A percentile compares a stretch with the other conserved stretches of the same genome.
phyloP scores from a whole-genome alignment of 2,329 filamentous ascomycete species.

The Elsinoe batatas region DNA sequence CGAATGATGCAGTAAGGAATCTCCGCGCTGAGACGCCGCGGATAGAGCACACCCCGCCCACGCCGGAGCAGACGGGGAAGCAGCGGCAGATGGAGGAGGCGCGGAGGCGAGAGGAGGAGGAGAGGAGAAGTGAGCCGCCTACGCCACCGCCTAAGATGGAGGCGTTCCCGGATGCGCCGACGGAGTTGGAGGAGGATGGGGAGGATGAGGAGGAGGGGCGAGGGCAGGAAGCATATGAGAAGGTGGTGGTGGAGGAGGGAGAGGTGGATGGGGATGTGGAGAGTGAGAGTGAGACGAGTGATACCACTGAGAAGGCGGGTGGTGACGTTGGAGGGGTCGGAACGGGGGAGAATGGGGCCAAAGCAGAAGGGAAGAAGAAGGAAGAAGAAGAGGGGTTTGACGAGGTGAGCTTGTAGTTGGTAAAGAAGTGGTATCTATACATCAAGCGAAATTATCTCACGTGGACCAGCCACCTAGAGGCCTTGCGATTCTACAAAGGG shows the following conservation, averaged over 20 bases:
- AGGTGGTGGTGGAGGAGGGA: not conserved
- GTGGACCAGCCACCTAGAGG: not conserved
- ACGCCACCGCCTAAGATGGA: constrained; percentile 23
- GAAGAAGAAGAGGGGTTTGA: constrained; percentile 3
- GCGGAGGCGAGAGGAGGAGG: not conserved
- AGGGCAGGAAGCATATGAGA: constrained; percentile 6
- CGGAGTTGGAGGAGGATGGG: constrained; percentile 9
- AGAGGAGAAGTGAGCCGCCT: constrained; percentile 17
- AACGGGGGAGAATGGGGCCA: not conserved
- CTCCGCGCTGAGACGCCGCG: constrained; percentile 27
- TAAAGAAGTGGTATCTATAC: not conserved
- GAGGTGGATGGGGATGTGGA: constrained; percentile 6
- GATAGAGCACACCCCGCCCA: constrained; percentile 43
- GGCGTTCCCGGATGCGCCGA: constrained; percentile 12
- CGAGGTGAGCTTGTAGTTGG: constrained; percentile 2
- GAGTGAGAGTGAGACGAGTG: constrained; percentile 8
- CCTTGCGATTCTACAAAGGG: no score
- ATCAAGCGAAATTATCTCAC: not conserved
- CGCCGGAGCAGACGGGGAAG: constrained; percentile 32
- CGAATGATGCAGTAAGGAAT: constrained; percentile 20
- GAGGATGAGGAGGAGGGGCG: constrained; percentile 4
- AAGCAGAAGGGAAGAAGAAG: not conserved
- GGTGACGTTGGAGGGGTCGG: not conserved
- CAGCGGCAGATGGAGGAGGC: constrained; percentile 5
- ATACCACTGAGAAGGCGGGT: constrained; percentile 10